Percentiles rank a stretch among this genome's conserved stretches.
Conservation (phyloP, 805 yeast genomes). For the Suhomyces tanzawaensis region DNA sequence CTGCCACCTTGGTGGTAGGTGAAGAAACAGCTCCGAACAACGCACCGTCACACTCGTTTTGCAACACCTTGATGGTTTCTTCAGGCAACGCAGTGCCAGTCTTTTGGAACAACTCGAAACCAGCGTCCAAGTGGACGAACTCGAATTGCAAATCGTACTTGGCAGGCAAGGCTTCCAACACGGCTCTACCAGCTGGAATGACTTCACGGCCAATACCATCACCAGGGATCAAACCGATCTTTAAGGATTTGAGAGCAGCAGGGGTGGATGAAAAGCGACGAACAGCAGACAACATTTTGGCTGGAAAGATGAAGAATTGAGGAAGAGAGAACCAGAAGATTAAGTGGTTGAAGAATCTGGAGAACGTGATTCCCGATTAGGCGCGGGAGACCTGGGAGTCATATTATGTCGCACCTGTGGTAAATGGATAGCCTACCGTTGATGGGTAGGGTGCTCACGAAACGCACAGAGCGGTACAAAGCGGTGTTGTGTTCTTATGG, state of each 20-base stretch:
- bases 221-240: slow-evolving; percentile 83
- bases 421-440: neutral
- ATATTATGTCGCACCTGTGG: neutral
- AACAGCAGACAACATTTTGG: slow-evolving; percentile 23
- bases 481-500: too few species aligned
- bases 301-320: neutral
- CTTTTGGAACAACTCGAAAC: slow-evolving; percentile 87
- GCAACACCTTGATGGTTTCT: slow-evolving; percentile 75
- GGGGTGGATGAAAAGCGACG: slow-evolving; percentile 36
- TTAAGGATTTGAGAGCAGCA: slow-evolving; percentile 31
- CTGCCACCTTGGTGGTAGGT: slow-evolving; percentile 89
- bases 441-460: too few species aligned
- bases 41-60: slow-evolving; percentile 91
- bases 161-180: slow-evolving; percentile 80
- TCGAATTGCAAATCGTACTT: slow-evolving; percentile 75
- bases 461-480: too few species aligned
- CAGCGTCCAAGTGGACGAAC: slow-evolving; percentile 87
- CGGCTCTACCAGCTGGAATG: slow-evolving; percentile 91
- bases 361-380: neutral
- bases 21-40: slow-evolving; percentile 96
- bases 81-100: slow-evolving; percentile 98
- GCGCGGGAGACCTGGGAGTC: neutral
- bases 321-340: neutral
- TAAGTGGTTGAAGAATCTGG: neutral
- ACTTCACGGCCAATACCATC: slow-evolving; percentile 98